Evolutionary conservation across 2,329 filamentous ascomycete genomes (phyloP).

Genomic region (Cladosporium sp.): DNA sequence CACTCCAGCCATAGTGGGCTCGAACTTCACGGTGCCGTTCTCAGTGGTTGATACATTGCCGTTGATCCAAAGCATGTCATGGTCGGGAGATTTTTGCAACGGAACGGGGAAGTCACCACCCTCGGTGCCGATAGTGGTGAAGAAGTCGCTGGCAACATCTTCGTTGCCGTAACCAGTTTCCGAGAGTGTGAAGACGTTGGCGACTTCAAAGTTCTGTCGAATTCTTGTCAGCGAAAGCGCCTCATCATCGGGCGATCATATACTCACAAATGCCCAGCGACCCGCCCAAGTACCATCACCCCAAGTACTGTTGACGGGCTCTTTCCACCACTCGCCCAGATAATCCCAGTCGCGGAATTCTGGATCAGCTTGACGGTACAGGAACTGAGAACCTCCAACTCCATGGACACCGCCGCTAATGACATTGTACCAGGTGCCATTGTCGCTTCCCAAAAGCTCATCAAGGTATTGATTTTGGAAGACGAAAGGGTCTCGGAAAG

Average conservation of each 20-base stretch:
- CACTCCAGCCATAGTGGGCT: constrained; percentile 44
- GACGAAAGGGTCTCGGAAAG: constrained; percentile 47
- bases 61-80: constrained; percentile 47
- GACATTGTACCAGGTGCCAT: constrained; percentile 42
- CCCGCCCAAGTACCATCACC: constrained; percentile 29
- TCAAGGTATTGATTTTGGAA: constrained; percentile 44
- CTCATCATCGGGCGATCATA: background rate
- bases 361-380: constrained; percentile 42
- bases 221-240: background rate
- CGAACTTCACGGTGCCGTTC: constrained; percentile 36
- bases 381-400: constrained; percentile 41
- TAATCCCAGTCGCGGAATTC: constrained; percentile 44
- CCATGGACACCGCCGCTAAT: constrained; percentile 41
- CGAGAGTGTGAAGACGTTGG: constrained; percentile 45
- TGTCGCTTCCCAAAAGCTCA: constrained; percentile 34
- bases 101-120: constrained; percentile 42
- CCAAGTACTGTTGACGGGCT: constrained; percentile 29
- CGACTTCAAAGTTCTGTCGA: constrained; percentile 46
- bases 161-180: constrained; percentile 42
- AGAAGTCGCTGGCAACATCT: constrained; percentile 37
- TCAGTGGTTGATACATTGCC: constrained; percentile 35
- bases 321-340: constrained; percentile 44
- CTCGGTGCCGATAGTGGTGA: constrained; percentile 46
- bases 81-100: constrained; percentile 35
- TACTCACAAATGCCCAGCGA: constrained; percentile 32